Evolutionary conservation across 257 asterid genomes (phyloP), one percentile per base, ranked within the genome.

Genomic region (Penstemon newberryi): DNA sequence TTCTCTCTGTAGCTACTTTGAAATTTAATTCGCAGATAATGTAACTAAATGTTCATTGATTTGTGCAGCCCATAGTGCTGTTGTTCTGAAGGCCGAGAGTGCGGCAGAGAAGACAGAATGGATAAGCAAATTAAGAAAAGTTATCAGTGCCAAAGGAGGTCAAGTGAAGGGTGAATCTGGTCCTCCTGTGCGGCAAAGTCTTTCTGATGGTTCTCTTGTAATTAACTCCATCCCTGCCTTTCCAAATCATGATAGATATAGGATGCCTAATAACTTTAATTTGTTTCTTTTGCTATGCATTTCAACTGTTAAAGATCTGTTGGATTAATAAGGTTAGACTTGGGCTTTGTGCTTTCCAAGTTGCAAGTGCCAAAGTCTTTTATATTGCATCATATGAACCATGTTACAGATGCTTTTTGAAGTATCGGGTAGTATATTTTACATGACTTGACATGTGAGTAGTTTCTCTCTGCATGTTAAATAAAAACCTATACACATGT

Each of bases 131-230:
- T 74, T 91, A 77, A 78, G 86, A 80, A 80, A 60, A 69, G 92
- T 90, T 60, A 86, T 90, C 75, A 86, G 97, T 73, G 72, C 95
- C 36, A 91, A 81, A 78, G 97, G 97, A 60, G 97, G 97, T 76
- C 88, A 86, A 77, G 91, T 91, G 81, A 91, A 85, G 86, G 79
- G 82, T 67, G 96, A 89, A 69, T 71, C 93, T 74, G 85, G 81
- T 25, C 85, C 84, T 54, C 66, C 87, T 7, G 80, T 88, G 76
- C 85, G 96, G 63, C 97, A 91, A 44, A 85, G 94, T 73, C 87
- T 80, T 50, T 91, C 97, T 52, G 97, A 91, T 62, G 96, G 97
- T 60, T 91, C 95, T 69, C 97, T 91, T 78, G 97, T 91, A 83
- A 85, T 86, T 82, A 61, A 56, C 72, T 70, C 67, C 42, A 44